A percentile compares a stretch with the other conserved stretches of the same genome.
These are phyloP conservation scores for Lasiodiplodia gonubiensis DNA, from an alignment of 2,329 filamentous ascomycete genomes.

Conservation along the genomic window DNA sequence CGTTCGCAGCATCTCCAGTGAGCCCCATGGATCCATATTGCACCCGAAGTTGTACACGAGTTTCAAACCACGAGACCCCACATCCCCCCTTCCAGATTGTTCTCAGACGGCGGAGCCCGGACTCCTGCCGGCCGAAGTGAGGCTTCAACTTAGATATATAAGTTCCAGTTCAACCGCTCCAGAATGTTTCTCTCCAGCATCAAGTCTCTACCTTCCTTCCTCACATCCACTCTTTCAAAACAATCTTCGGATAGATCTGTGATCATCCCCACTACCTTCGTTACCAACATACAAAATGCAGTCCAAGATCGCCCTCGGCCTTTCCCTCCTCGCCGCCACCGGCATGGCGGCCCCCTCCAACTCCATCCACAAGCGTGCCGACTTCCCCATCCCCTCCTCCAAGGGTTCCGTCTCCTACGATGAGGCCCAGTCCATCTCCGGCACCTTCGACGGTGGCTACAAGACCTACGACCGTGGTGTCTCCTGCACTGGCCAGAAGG, in stretches of 20 bases:
- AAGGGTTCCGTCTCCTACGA: conserved; percentile 11
- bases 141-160: conserved; percentile 5
- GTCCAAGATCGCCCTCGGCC: conserved; percentile 9
- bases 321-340: conserved; percentile 20
- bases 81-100: conserved; percentile 18
- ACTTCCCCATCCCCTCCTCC: conserved; percentile 25
- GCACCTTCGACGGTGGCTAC: conserved; percentile 18
- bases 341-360: conserved; percentile 20
- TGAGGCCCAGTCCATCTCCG: conserved; percentile 4
- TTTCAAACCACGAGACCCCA: conserved; percentile 23
- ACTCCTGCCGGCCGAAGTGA: neutral
- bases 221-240: conserved; percentile 23
- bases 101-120: conserved; percentile 1
- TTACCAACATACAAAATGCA: conserved; percentile 26
- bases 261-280: conserved; percentile 22
- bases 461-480: conserved; percentile 27
- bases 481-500: conserved; percentile 44
- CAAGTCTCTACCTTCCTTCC: conserved; percentile 16
- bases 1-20: neutral
- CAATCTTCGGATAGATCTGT: conserved; percentile 19
- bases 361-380: neutral
- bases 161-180: neutral
- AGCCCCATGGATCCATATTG: neutral
- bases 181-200: conserved; percentile 10
- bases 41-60: neutral